Conservation (phyloP, 2,329 filamentous ascomycete genomes). For the Calonectria fujianensis region DNA sequence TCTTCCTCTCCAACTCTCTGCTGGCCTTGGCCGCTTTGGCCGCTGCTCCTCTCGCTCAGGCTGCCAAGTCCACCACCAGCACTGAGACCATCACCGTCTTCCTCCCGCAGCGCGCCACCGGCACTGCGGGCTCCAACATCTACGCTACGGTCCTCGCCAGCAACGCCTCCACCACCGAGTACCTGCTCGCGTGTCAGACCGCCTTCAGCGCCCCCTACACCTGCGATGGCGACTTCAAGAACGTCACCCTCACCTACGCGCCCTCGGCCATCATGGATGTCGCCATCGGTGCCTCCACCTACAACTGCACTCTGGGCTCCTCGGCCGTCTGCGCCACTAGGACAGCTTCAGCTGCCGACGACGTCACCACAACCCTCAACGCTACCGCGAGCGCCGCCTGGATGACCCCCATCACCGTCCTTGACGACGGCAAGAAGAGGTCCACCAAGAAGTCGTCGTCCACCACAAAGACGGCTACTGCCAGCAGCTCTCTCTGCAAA, state of each 20-base stretch:
- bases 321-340: constrained; percentile 45
- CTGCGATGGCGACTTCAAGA: constrained; percentile 48
- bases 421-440: constrained; percentile 37
- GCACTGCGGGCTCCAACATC: constrained; percentile 42
- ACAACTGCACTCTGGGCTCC: constrained; percentile 42
- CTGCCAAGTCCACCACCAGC: constrained; percentile 34
- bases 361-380: constrained; percentile 39
- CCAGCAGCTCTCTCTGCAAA: constrained; percentile 6
- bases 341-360: not conserved
- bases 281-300: constrained; percentile 44
- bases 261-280: constrained; percentile 39
- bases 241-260: constrained; percentile 48
- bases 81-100: constrained; percentile 46
- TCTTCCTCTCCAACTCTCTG: not conserved
- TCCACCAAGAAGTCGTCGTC: constrained; percentile 24
- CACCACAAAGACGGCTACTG: constrained; percentile 39
- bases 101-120: constrained; percentile 43
- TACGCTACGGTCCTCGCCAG: constrained; percentile 52
- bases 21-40: not conserved
- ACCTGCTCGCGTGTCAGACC: constrained; percentile 51
- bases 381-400: constrained; percentile 39
- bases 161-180: constrained; percentile 46
- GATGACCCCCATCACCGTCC: constrained; percentile 51
- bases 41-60: constrained; percentile 13
- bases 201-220: constrained; percentile 43